Evolutionary conservation across 1,284 basidiomycete species (phyloP).

Genomic region (Boletus holoroseus): DNA sequence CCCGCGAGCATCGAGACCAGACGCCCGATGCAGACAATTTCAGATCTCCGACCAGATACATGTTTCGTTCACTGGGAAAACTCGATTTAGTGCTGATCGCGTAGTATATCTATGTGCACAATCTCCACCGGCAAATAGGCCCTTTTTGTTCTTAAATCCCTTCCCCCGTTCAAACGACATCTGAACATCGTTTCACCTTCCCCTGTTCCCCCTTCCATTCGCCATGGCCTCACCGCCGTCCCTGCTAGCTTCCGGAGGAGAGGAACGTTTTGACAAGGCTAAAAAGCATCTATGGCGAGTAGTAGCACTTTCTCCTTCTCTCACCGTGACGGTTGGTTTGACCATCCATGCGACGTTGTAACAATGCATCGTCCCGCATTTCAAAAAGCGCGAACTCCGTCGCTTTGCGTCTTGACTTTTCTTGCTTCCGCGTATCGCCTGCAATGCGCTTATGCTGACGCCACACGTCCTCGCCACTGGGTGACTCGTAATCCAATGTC

Average conservation of each 20-base stretch:
- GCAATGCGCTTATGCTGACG: slow-evolving; percentile 28
- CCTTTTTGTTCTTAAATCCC: slow-evolving; percentile 33
- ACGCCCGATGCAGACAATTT: slow-evolving; percentile 32
- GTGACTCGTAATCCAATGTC: slow-evolving; percentile 20
- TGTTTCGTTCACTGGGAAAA: slow-evolving; percentile 37
- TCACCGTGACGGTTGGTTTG: slow-evolving; percentile 1
- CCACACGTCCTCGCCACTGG: slow-evolving; percentile 27
- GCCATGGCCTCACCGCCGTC: slow-evolving; percentile 29
- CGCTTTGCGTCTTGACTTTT: slow-evolving; percentile 9
- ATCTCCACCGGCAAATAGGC: slow-evolving; percentile 34
- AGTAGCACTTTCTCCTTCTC: slow-evolving; percentile 5
- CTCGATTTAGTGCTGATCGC: slow-evolving; percentile 37
- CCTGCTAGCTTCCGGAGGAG: slow-evolving; percentile 16
- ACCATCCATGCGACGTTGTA: slow-evolving; percentile 13
- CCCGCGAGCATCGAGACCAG: slow-evolving; percentile 37
- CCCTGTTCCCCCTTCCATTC: slow-evolving; percentile 21
- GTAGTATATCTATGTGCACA: slow-evolving; percentile 40
- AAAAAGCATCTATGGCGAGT: slow-evolving; percentile 36
- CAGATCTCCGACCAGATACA: slow-evolving; percentile 38
- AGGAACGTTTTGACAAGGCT: slow-evolving; percentile 35
- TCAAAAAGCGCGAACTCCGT: slow-evolving; percentile 19
- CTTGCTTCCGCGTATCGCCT: slow-evolving; percentile 23
- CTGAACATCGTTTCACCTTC: slow-evolving; percentile 25
- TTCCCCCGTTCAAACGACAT: slow-evolving; percentile 22
- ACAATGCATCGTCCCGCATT: slow-evolving; percentile 11